Base-by-base conservation (phyloP, 139 green algal genomes). In the Coelastrella sp. region DNA sequence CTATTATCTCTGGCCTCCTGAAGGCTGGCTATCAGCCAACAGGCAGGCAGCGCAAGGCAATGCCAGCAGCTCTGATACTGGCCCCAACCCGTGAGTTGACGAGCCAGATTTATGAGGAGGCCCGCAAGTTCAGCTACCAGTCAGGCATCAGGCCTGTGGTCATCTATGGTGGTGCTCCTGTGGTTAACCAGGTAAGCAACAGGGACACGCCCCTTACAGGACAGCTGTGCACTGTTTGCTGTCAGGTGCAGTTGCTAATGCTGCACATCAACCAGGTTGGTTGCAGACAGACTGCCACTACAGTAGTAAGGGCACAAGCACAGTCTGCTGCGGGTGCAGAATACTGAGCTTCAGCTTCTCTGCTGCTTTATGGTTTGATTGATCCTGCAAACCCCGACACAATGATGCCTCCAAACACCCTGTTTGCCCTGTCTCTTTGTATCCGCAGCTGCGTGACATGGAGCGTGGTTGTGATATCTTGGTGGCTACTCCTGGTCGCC, bases 131-230 rank as follows among this genome's bases (percentile, higher is more conserved):
- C 93, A 97, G 97, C 17, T 92, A 93, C 60, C 95, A 95, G 58
- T 97, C 94, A 6, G 92, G 95, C 86, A 96, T 99, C 82, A 93
- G 95, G 24, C 93, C 97, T 19, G 97, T 99, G 6, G 98, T 99
- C 14, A 96, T 99, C 24, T 99, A 99, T 92, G 98, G 98, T 75
- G 98, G 98, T 73, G 98, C 98, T 22, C 98, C 98, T 5, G 96
- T 99, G 12, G 94, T 94, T 57, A 96, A 99, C 85, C 97, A 99
- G 95, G 93, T 97, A 83, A 7, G 82, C 19, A 76, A 8, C n/a
- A 17, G 7, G 19, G 68, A 10, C n/a, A 10, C 17, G 8, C 8
- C n/a, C n/a, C n/a, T n/a, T n/a, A n/a, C n/a, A n/a, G n/a, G n/a
- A 76, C 68, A n/a, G 24, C 24, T 6, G 68, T 12, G 15, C 3